A percentile compares a stretch with the other conserved stretches of the same genome.
phyloP scores from a whole-genome alignment of 2,329 filamentous ascomycete genomes.

The Aspergillus ochraceus region DNA sequence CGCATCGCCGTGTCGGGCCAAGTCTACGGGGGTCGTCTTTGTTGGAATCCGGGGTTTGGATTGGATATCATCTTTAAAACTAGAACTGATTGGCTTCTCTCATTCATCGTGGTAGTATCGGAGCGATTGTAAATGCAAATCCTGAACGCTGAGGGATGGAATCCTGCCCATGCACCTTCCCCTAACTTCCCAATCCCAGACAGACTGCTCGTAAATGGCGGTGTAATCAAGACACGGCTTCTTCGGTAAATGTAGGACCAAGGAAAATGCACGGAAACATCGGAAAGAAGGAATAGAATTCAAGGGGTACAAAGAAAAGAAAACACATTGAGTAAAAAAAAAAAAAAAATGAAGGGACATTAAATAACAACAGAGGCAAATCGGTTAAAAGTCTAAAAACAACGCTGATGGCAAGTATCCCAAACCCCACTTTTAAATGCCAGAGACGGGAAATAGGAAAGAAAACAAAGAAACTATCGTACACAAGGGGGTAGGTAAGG shows the following conservation, averaged over 20 bases:
- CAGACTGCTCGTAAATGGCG: not conserved
- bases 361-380: not conserved
- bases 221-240: not conserved
- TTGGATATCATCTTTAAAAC: not conserved
- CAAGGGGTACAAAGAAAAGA: not conserved
- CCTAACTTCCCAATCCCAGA: not conserved
- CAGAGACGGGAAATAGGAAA: conserved; percentile 4
- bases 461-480: conserved; percentile 15
- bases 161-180: not conserved
- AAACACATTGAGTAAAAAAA: not conserved
- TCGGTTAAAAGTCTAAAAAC: conserved; percentile 4
- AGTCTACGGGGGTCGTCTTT: not conserved
- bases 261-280: not conserved
- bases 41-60: not conserved
- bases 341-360: not conserved
- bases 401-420: conserved; percentile 6
- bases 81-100: not conserved
- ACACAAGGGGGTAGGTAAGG: conserved; percentile 7
- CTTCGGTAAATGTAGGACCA: not conserved
- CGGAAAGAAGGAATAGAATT: conserved; percentile 1
- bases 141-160: not conserved
- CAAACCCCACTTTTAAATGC: conserved; percentile 13
- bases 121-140: not conserved
- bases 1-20: not conserved
- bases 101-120: conserved; percentile 1